A percentile compares a stretch with the other conserved stretches of the same genome.
Conservation (phyloP, 495 filamentous ascomycete species). For the Trichoderma orchidacearum region DNA sequence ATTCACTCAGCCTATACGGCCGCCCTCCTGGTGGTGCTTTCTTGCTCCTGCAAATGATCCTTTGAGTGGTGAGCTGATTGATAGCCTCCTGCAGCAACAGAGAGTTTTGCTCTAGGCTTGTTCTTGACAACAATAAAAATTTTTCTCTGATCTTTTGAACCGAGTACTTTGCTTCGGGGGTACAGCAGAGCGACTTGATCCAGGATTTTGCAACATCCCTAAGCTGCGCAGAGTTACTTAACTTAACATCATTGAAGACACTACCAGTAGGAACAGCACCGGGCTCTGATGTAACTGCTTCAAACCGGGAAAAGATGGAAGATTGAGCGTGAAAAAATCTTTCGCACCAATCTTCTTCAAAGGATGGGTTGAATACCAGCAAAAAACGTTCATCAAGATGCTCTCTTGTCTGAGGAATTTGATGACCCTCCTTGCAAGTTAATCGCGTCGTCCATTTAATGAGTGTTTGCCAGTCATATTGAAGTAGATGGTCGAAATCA, state of each 20-base stretch:
- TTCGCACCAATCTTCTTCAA: constrained; percentile 32
- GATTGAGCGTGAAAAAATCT: constrained; percentile 24
- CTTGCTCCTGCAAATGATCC: constrained; percentile 45
- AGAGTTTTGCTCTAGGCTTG: constrained; percentile 18
- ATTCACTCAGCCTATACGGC: constrained; percentile 43
- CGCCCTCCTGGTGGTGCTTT: constrained; percentile 39
- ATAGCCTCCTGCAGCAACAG: constrained; percentile 40
- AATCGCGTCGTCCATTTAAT: constrained; percentile 6
- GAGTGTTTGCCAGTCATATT: constrained; percentile 64
- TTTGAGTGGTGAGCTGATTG: constrained; percentile 41
- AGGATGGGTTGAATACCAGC: constrained; percentile 15
- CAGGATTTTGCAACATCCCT: constrained; percentile 11
- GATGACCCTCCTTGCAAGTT: neutral
- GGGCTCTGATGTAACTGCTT: constrained; percentile 23
- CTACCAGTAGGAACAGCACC: constrained; percentile 10
- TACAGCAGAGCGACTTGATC: constrained; percentile 20
- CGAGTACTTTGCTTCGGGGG: constrained; percentile 18
- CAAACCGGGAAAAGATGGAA: constrained; percentile 30
- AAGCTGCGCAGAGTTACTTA: neutral
- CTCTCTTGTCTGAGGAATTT: constrained; percentile 20
- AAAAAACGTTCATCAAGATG: constrained; percentile 16
- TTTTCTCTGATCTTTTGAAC: constrained; percentile 20
- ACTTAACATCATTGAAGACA: neutral
- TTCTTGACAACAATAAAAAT: constrained; percentile 19
- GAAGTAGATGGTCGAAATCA: constrained; percentile 53